phyloP scores from a whole-genome alignment of 1,284 basidiomycete genomes.

The Ustilago tritici region DNA sequence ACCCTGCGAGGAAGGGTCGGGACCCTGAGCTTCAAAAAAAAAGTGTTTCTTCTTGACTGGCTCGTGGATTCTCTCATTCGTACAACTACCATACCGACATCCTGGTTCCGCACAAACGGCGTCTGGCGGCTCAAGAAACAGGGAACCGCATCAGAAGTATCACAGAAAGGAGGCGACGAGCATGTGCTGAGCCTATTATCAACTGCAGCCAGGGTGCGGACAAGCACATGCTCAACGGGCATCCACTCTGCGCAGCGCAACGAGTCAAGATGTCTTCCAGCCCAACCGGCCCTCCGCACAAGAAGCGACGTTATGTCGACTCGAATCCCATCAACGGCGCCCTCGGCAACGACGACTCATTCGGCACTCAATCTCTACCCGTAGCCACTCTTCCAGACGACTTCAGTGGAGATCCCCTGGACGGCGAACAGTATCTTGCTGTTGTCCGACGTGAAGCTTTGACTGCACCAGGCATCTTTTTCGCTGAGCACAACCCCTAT shows the following conservation, averaged over 20 bases:
- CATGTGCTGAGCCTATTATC: background rate
- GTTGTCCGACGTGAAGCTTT: constrained; percentile 58
- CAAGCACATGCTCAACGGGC: background rate
- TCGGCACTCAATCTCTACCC: constrained; percentile 58
- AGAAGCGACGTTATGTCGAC: constrained; percentile 24
- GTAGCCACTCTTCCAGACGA: constrained; percentile 54
- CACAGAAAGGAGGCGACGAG: no score
- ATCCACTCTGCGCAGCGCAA: background rate
- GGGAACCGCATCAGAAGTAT: no score
- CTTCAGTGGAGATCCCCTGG: constrained; percentile 59
- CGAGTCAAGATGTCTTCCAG: background rate
- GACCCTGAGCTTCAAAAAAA: constrained; percentile 11
- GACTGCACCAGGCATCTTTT: constrained; percentile 35
- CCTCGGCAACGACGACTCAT: constrained; percentile 26
- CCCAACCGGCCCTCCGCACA: constrained; percentile 13
- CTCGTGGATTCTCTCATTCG: background rate
- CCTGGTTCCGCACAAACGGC: background rate
- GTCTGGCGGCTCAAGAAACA: no score
- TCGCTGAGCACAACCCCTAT: constrained; percentile 50
- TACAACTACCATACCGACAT: background rate
- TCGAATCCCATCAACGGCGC: background rate
- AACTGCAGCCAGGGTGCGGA: background rate
- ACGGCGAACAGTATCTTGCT: constrained; percentile 64
- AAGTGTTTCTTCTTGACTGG: background rate
- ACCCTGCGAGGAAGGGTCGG: background rate